These are phyloP conservation scores for Talaromyces sp. DNA, from an alignment of 2,329 filamentous ascomycete species.

Conservation along the genomic window DNA sequence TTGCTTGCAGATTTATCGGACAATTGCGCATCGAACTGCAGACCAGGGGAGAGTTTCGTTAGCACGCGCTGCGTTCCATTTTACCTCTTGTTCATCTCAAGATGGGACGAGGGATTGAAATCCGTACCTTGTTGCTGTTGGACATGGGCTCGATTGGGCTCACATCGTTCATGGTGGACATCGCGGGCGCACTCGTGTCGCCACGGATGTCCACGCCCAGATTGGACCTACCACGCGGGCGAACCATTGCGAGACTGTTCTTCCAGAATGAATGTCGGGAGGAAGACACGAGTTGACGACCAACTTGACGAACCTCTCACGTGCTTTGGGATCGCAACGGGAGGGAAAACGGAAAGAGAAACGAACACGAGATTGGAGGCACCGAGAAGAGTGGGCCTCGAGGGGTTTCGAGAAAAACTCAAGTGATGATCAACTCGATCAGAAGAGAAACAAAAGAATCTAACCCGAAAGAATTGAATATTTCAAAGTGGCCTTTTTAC, in stretches of 20 bases:
- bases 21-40: slow-evolving; percentile 23
- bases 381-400: not conserved
- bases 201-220: slow-evolving; percentile 52
- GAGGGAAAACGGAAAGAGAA: slow-evolving; percentile 5
- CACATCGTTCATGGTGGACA: slow-evolving; percentile 48
- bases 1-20: slow-evolving; percentile 34
- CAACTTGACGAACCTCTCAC: not conserved
- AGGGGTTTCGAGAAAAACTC: too few relatives aligned
- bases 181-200: slow-evolving; percentile 50
- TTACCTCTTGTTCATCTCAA: not conserved
- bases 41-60: not conserved
- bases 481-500: not conserved
- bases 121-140: slow-evolving; percentile 34
- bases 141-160: slow-evolving; percentile 35
- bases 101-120: not conserved
- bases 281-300: not conserved
- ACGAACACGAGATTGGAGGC: slow-evolving; percentile 1
- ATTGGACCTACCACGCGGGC: slow-evolving; percentile 47
- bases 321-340: slow-evolving; percentile 1
- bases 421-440: too few relatives aligned
- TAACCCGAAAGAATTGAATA: not conserved
- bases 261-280: not conserved
- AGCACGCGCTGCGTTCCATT: not conserved
- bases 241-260: slow-evolving; percentile 35
- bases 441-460: not conserved